These are phyloP conservation scores for Mycena pura DNA, from an alignment of 768 basidiomycete genomes.

Conservation along the genomic window DNA sequence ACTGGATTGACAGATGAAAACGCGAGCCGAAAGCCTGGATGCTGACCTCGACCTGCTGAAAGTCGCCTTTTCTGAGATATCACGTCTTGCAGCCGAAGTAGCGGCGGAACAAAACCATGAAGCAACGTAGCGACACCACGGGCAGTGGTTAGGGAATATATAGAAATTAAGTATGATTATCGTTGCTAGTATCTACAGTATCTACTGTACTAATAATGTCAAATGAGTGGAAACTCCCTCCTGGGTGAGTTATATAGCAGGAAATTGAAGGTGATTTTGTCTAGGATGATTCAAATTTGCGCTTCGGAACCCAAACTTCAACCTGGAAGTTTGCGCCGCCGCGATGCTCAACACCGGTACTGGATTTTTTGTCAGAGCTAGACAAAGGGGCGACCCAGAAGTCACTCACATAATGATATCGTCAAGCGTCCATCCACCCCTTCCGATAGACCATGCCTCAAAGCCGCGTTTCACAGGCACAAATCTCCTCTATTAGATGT, in stretches of 20 bases:
- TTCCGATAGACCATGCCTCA: slow-evolving; percentile 44
- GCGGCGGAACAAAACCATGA: slow-evolving; percentile 32
- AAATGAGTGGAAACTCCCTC: not conserved
- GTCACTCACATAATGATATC: slow-evolving; percentile 43
- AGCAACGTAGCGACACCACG: not conserved
- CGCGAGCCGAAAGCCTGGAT: slow-evolving; percentile 85
- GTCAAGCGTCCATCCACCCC: slow-evolving; percentile 30
- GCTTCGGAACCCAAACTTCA: slow-evolving; percentile 21
- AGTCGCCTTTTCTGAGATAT: slow-evolving; percentile 86
- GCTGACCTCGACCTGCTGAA: slow-evolving; percentile 81
- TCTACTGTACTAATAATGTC: too few species aligned
- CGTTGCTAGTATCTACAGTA: not conserved
- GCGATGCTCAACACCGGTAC: slow-evolving; percentile 21
- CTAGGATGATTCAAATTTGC: slow-evolving; percentile 15
- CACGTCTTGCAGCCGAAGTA: slow-evolving; percentile 74
- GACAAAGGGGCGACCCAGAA: slow-evolving; percentile 35
- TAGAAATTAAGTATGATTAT: slow-evolving; percentile 20
- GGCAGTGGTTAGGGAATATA: not conserved
- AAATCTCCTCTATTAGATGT: slow-evolving; percentile 30
- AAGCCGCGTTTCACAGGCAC: slow-evolving; percentile 42
- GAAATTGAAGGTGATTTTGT: too few species aligned
- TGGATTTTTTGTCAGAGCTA: slow-evolving; percentile 1
- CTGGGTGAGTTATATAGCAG: not conserved
- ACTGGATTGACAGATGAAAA: slow-evolving; percentile 73
- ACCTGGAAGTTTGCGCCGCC: slow-evolving; percentile 26